Evolutionary conservation across 768 basidiomycete genomes (phyloP).

Genomic region (Bullera alba): DNA sequence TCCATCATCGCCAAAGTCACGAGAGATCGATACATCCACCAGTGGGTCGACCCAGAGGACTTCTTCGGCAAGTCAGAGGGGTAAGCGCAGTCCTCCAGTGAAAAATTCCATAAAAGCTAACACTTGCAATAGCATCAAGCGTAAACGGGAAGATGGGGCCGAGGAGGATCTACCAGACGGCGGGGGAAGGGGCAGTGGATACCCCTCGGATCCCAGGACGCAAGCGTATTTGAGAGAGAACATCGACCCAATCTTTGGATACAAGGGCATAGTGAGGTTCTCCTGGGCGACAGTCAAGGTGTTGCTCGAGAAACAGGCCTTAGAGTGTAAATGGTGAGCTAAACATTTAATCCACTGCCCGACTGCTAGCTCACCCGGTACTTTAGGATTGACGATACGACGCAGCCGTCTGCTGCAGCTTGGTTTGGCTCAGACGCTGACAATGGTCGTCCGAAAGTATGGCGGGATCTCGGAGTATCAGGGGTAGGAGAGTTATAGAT

Average conservation of each 20-base stretch:
- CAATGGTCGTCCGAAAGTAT: constrained; percentile 63
- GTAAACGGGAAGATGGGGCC: constrained; percentile 45
- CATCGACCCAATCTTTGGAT: constrained; percentile 84
- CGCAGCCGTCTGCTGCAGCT: constrained; percentile 65
- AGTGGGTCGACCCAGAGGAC: constrained; percentile 55
- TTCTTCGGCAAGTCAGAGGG: too few species aligned
- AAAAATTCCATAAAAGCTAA: neutral
- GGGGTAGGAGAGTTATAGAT: constrained; percentile 64
- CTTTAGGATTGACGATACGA: constrained; percentile 68
- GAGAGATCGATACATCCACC: constrained; percentile 78
- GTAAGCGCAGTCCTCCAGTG: constrained; percentile 10
- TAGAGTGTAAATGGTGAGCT: constrained; percentile 69
- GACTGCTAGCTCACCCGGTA: neutral
- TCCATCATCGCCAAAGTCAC: constrained; percentile 96
- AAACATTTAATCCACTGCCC: neutral
- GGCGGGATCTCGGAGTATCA: constrained; percentile 66
- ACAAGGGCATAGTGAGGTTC: constrained; percentile 80
- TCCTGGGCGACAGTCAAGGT: constrained; percentile 93
- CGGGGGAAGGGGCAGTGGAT: constrained; percentile 65
- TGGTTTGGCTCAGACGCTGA: constrained; percentile 70
- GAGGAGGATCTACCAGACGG: constrained; percentile 11
- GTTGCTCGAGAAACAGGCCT: constrained; percentile 69
- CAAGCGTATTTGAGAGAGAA: constrained; percentile 72
- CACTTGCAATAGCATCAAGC: constrained; percentile 43
- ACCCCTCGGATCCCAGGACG: constrained; percentile 95